phyloP scores from a whole-genome alignment of 2,329 filamentous ascomycete genomes.

The Exophiala sp. region DNA sequence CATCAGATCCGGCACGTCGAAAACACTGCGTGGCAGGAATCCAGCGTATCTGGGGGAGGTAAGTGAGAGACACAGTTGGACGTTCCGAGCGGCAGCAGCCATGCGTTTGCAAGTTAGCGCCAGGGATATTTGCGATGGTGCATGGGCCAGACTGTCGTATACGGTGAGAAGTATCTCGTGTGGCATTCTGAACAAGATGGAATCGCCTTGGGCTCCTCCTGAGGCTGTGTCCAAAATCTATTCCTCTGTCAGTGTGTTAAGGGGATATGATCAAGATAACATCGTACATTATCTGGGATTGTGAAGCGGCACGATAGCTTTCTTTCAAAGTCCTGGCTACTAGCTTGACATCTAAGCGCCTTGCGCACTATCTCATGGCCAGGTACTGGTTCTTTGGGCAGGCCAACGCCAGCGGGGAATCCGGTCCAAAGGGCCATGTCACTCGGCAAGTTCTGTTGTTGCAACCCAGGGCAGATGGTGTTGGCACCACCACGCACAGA shows the following conservation, averaged over 20 bases:
- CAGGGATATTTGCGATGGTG: conserved; percentile 26
- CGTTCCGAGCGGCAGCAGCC: conserved; percentile 16
- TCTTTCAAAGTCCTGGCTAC: conserved; percentile 23
- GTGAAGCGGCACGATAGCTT: conserved; percentile 23
- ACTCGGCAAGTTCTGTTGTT: neutral
- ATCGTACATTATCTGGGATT: conserved; percentile 18
- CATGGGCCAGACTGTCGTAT: conserved; percentile 23
- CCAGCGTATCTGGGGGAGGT: conserved; percentile 27
- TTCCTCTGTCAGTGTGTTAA: neutral
- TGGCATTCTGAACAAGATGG: conserved; percentile 22
- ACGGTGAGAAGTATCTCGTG: conserved; percentile 25
- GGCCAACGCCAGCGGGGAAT: conserved; percentile 11
- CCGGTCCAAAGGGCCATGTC: conserved; percentile 23
- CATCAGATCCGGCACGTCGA: conserved; percentile 29
- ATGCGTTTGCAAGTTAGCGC: conserved; percentile 29
- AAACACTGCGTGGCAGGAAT: conserved; percentile 23
- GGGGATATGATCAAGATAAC: neutral
- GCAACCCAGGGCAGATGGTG: neutral
- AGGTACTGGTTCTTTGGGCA: neutral
- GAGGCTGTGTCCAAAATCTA: conserved; percentile 8
- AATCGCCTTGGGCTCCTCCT: conserved; percentile 1
- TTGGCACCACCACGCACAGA: too few relatives aligned
- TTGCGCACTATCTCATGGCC: conserved; percentile 1
- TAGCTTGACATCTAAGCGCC: conserved; percentile 21
- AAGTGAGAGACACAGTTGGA: conserved; percentile 21